Evolutionary conservation across 768 basidiomycete species (phyloP).

Genomic region (Trametes coccinea): DNA sequence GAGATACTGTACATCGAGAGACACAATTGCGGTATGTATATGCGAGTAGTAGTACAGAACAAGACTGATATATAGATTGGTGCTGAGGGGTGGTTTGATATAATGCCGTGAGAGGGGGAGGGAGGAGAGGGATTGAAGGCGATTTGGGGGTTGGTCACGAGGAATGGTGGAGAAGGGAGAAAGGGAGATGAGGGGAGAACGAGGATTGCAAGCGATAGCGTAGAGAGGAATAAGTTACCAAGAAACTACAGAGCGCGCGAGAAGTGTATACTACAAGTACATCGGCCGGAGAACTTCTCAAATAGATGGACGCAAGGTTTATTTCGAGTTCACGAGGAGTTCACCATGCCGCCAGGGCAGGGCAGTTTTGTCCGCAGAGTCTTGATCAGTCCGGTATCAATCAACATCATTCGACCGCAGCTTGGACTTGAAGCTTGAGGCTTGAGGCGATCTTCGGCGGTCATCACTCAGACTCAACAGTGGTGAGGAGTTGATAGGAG

Average conservation of each 20-base stretch:
- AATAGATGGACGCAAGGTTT: background rate
- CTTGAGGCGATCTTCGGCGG: background rate
- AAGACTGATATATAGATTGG: too few relatives aligned
- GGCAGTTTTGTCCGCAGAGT: background rate
- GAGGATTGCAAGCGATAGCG: background rate
- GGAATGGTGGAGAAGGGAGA: background rate
- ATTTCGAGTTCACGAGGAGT: background rate
- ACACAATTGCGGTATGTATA: too few relatives aligned
- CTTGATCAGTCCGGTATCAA: background rate
- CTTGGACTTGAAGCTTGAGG: background rate
- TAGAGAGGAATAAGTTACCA: slow-evolving; percentile 1
- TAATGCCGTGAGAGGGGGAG: background rate
- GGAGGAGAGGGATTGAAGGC: background rate
- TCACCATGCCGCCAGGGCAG: background rate
- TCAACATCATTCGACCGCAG: background rate
- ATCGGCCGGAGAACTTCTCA: background rate
- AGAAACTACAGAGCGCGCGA: background rate
- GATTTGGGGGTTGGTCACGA: background rate
- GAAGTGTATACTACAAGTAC: background rate
- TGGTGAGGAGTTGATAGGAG: background rate
- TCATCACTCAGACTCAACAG: background rate
- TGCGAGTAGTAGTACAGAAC: too few relatives aligned
- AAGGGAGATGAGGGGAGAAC: background rate
- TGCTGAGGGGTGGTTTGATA: too few relatives aligned
- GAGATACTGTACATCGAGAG: too few relatives aligned